Conservation (phyloP, 2,329 filamentous ascomycete species). For the Scorias spongiosa region DNA sequence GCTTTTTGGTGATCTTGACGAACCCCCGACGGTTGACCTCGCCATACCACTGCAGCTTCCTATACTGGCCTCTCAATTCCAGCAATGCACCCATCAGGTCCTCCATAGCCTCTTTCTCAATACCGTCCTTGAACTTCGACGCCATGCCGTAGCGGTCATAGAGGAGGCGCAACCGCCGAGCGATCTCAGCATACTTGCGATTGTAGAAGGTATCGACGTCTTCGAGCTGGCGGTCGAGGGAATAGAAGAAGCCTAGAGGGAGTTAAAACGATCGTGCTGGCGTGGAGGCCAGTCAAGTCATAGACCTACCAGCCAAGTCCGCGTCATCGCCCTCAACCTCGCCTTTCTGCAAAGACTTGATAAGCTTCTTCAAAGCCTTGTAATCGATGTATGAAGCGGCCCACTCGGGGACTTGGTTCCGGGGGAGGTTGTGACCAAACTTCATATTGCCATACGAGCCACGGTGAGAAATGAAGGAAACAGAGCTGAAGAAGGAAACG, state of each 20-base stretch:
- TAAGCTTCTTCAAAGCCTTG: conserved; percentile 85
- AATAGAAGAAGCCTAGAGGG: conserved; percentile 79
- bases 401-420: conserved; percentile 81
- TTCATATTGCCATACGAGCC: conserved; percentile 21
- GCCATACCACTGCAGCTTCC: conserved; percentile 94
- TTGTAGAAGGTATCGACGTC: conserved; percentile 96
- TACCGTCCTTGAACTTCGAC: conserved; percentile 50
- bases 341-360: conserved; percentile 57
- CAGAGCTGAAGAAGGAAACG: no score
- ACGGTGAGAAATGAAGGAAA: no score
- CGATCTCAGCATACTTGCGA: conserved; percentile 77
- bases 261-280: conserved; percentile 12
- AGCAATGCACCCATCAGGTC: conserved; percentile 82
- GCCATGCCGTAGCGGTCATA: conserved; percentile 74
- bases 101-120: conserved; percentile 80
- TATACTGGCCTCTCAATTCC: conserved; percentile 70
- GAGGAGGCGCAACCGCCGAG: conserved; percentile 69
- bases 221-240: conserved; percentile 90
- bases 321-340: conserved; percentile 55
- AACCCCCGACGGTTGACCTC: conserved; percentile 93
- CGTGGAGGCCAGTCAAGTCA: conserved; percentile 3
- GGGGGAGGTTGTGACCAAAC: conserved; percentile 45
- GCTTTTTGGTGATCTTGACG: conserved; percentile 96
- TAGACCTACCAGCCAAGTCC: conserved; percentile 72
- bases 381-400: conserved; percentile 74